Evolutionary conservation across 2,329 filamentous ascomycete species (phyloP).

Genomic region (Talaromyces sp.): DNA sequence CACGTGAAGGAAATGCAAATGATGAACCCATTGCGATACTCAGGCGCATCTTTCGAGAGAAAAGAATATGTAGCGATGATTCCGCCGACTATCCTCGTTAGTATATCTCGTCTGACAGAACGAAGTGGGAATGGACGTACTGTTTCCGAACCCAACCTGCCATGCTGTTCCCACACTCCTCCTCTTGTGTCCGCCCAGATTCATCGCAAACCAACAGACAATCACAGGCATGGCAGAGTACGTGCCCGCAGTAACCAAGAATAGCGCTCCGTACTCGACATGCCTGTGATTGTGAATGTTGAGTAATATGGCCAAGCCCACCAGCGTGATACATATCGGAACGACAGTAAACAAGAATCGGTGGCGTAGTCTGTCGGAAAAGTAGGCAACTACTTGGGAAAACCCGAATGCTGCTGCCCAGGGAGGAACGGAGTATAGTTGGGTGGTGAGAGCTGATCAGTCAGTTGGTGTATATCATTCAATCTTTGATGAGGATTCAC

Average conservation of each 20-base stretch:
- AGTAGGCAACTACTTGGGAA: conserved; percentile 68
- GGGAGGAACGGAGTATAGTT: conserved; percentile 53
- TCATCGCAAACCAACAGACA: conserved; percentile 81
- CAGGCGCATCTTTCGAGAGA: conserved; percentile 62
- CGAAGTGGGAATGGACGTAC: conserved; percentile 24
- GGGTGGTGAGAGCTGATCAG: conserved; percentile 46
- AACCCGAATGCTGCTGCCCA: conserved; percentile 75
- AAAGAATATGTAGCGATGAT: conserved; percentile 75
- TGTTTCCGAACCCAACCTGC: conserved; percentile 75
- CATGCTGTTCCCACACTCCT: conserved; percentile 69
- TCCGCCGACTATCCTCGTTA: conserved; percentile 56
- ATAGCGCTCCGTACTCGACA: conserved; percentile 75
- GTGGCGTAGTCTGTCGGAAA: conserved; percentile 69
- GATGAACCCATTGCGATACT: conserved; percentile 69
- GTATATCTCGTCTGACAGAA: not conserved
- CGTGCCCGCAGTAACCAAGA: conserved; percentile 68
- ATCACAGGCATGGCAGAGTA: conserved; percentile 90
- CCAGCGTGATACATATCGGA: conserved; percentile 65
- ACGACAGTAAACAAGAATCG: conserved; percentile 70
- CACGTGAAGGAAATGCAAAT: conserved; percentile 73
- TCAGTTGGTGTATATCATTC: not conserved
- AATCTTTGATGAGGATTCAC: conserved; percentile 15
- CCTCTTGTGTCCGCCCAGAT: conserved; percentile 68
- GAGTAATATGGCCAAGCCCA: conserved; percentile 73
- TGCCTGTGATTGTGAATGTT: conserved; percentile 63